Percentiles rank a stretch among this genome's conserved stretches.
Conservation (phyloP, 768 basidiomycete genomes). For the Podaxis sp. region DNA sequence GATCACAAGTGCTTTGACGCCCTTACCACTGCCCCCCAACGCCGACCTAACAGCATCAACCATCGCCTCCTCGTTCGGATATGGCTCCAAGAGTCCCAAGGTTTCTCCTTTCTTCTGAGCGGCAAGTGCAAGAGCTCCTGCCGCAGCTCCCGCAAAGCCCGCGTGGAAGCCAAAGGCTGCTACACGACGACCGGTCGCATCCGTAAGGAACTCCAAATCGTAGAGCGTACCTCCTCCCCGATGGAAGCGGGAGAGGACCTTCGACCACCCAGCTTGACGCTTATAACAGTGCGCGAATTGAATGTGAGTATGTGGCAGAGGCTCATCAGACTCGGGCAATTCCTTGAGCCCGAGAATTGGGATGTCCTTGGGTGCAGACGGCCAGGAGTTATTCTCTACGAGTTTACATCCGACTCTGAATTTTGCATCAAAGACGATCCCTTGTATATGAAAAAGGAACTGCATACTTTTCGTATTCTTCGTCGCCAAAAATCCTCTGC, state of each 20-base stretch:
- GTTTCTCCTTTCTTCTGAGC: slow-evolving; percentile 57
- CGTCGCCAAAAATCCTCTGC: slow-evolving; percentile 91
- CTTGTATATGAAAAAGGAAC: slow-evolving; percentile 17
- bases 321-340: slow-evolving; percentile 77
- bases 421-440: slow-evolving; percentile 13
- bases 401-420: slow-evolving; percentile 89
- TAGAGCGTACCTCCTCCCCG: slow-evolving; percentile 84
- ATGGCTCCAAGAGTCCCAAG: slow-evolving; percentile 76
- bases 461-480: slow-evolving; percentile 87
- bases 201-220: slow-evolving; percentile 94
- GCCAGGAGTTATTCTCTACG: slow-evolving; percentile 88
- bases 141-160: slow-evolving; percentile 97
- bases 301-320: slow-evolving; percentile 92
- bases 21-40: slow-evolving; percentile 67
- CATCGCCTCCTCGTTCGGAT: slow-evolving; percentile 82
- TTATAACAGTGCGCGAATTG: slow-evolving; percentile 99
- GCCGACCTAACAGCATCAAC: slow-evolving; percentile 65
- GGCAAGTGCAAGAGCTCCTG: slow-evolving; percentile 79
- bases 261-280: slow-evolving; percentile 88
- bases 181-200: slow-evolving; percentile 81
- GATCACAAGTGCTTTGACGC: slow-evolving; percentile 87
- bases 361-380: slow-evolving; percentile 64
- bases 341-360: slow-evolving; percentile 97
- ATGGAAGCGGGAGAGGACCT: slow-evolving; percentile 82
- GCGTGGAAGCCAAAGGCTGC: slow-evolving; percentile 99